Base-by-base conservation (phyloP, 2,329 filamentous ascomycete genomes). In the Magnaporthiopsis incrustans region DNA sequence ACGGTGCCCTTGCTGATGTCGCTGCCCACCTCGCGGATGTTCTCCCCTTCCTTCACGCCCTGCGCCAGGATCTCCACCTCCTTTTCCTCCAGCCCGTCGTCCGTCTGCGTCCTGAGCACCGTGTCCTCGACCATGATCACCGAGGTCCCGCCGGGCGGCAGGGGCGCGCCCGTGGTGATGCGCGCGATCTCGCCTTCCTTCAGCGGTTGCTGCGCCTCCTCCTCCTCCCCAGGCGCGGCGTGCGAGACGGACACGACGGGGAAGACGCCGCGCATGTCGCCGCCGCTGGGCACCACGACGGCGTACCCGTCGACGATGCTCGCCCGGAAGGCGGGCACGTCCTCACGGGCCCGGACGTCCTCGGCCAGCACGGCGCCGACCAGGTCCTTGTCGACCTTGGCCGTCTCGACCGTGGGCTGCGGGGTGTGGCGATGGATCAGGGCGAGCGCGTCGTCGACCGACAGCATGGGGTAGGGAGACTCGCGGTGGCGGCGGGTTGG, bases 101-200 rank as follows among this genome's bases (percentile, higher is more conserved):
- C 87, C 0, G 92, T 95, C 75, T 85, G 86, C 1, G 85, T 87
- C 66, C 84, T 86, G 5, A 99, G 79, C 0, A 88, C 77, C 0
- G 95, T 99, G 71, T 97, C 95, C 77, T 99, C 95, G 0, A 99
- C 95, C 92, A 96, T 98, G 60, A 97, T 89, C 6, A 99, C 93
- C 0, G 94, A 89, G 32, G 91, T 96, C 2, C 95, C 92, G 0
- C 93, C 92, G 0, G 88, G 87, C 1, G 95, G 95, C 0, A 99
- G 78, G 14, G 95, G 94, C 7, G 95, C 95, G 0, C 95, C 95
- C 0, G 95, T 99, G 0, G 95, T 99, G 69, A 99, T 97, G 60
- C 95, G 84, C 0, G 94, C 89, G 63, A 98, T 88, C 67, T 92
- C 83, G 0, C 93, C 92, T 44, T 85, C 80, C 63, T 88, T 81